Evolutionary conservation across 1,284 basidiomycete genomes (phyloP), one percentile per base, ranked within the genome.

Genomic region (Thecaphora frezii): DNA sequence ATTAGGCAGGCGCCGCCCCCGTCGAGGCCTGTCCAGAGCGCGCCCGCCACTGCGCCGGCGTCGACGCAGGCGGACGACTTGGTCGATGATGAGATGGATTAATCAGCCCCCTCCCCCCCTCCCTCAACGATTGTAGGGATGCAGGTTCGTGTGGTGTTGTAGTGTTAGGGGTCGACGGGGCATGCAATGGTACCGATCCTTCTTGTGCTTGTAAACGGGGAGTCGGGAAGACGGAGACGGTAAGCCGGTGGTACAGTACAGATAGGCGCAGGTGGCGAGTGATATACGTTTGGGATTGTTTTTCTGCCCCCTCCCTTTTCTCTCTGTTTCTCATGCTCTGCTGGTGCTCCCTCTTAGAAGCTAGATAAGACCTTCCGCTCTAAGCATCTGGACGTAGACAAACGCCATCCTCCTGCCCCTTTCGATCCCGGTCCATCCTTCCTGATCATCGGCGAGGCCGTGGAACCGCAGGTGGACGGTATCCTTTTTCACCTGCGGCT

Each of bases 41-140:
- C 38, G 7, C n/a, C n/a, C 7, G 21, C 21, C n/a, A 18, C 51
- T 9, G 25, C 50, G 24, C 2, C 50, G 4, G 22, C 51, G n/a
- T 13, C 36, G 2, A 42, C 58, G 18, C 24, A 42, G 5, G 64
- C 64, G 0, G 65, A 63, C 30, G 65, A 67, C 26, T 42, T 67
- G 47, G 56, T 57, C 5, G 65, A 67, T 26, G 65, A 67, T 38
- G 59, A 67, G 24, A 67, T 67, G 65, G 65, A 67, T 40, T 66
- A 58, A 58, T 2, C 28, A 14, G 28, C 7, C 14, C 8, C 8
- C 7, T 30, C 8, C 28, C 28, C n/a, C n/a, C n/a, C n/a, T n/a
- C n/a, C n/a, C n/a, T n/a, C n/a, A 30, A 7, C 28, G 28, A 30
- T 7, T 7, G 28, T n/a, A n/a, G n/a, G n/a, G n/a, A n/a, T n/a